These are phyloP conservation scores for Tricholomella constricta DNA, from an alignment of 768 basidiomycete genomes.

Conservation along the genomic window DNA sequence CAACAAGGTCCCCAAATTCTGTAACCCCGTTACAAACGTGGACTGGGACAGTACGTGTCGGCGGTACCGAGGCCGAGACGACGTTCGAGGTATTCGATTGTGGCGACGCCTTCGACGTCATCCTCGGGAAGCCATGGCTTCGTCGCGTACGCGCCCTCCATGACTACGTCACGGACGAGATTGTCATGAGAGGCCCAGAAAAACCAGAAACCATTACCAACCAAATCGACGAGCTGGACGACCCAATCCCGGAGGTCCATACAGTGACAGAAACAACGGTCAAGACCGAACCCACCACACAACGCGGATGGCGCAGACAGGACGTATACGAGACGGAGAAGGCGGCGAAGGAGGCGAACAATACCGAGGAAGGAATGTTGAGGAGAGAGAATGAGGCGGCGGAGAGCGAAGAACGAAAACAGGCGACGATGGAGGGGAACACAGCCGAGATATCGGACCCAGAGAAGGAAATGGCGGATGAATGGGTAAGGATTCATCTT, in stretches of 20 bases:
- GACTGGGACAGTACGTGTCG: not conserved
- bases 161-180: constrained; percentile 19
- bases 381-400: too few relatives aligned
- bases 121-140: constrained; percentile 32
- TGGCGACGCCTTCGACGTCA: constrained; percentile 22
- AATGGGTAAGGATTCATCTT: not conserved
- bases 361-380: not conserved
- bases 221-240: not conserved
- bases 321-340: not conserved
- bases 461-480: not conserved
- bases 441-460: not conserved
- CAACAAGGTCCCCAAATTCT: too few relatives aligned
- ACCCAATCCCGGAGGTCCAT: not conserved
- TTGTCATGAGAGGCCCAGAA: not conserved
- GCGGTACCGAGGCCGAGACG: not conserved
- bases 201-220: not conserved
- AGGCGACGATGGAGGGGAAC: too few relatives aligned
- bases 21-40: too few relatives aligned
- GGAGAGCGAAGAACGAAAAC: not conserved
- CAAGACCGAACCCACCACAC: not conserved
- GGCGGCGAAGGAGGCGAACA: not conserved
- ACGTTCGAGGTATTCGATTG: constrained; percentile 26
- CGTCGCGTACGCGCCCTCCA: constrained; percentile 21
- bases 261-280: not conserved
- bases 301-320: not conserved